phyloP scores from a whole-genome alignment of 768 basidiomycete genomes.

The Auriscalpium microsporum region DNA sequence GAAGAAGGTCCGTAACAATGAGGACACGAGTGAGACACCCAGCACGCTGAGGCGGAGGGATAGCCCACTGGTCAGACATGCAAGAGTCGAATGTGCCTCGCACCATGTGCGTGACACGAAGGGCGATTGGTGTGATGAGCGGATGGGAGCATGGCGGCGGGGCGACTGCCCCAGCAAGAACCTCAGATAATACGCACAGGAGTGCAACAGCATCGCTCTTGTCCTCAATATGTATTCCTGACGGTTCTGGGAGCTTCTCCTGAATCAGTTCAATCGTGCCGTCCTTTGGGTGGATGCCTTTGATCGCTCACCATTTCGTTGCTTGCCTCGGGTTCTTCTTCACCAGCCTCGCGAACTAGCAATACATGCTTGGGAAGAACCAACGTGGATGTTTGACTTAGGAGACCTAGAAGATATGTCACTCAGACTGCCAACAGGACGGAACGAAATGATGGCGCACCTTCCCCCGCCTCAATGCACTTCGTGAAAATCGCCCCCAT shows the following conservation, averaged over 20 bases:
- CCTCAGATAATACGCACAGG: slow-evolving; percentile 36
- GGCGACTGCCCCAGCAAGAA: slow-evolving; percentile 33
- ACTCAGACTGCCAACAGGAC: slow-evolving; percentile 10
- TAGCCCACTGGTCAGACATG: slow-evolving; percentile 30
- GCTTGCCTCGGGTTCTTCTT: too few species aligned
- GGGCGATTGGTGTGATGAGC: slow-evolving; percentile 42
- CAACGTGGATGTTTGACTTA: neutral
- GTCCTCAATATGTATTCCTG: slow-evolving; percentile 20
- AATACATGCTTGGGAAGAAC: too few species aligned
- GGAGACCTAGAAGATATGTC: slow-evolving; percentile 1
- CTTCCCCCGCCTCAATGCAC: slow-evolving; percentile 32
- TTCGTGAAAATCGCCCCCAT: slow-evolving; percentile 27
- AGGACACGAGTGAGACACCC: slow-evolving; percentile 35
- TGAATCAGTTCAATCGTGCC: too few species aligned
- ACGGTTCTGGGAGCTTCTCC: too few species aligned
- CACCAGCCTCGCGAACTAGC: too few species aligned
- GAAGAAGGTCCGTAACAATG: slow-evolving; percentile 9
- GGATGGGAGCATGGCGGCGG: slow-evolving; percentile 37
- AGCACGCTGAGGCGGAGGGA: slow-evolving; percentile 26
- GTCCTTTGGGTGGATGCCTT: too few species aligned
- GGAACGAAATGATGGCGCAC: slow-evolving; percentile 21
- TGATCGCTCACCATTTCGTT: too few species aligned
- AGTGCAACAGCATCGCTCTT: slow-evolving; percentile 37
- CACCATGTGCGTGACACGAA: slow-evolving; percentile 31
- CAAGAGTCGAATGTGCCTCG: slow-evolving; percentile 36